Conservation (phyloP, 768 basidiomycete species). For the Termitomyces sp. region DNA sequence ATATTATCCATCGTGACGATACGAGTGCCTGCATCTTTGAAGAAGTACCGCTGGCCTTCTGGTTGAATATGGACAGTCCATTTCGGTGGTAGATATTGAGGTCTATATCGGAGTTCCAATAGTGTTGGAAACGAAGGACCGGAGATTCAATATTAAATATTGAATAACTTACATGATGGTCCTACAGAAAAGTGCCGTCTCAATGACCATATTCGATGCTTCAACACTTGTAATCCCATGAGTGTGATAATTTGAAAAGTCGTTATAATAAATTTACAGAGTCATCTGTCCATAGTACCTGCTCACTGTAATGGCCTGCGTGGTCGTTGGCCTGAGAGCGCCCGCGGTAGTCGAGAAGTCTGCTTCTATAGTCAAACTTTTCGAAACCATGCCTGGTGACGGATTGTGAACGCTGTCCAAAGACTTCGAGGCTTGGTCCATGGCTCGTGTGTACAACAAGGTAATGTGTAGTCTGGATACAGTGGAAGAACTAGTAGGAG, state of each 20-base stretch:
- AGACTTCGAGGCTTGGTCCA: no score
- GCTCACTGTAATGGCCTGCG: neutral
- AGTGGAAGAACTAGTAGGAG: no score
- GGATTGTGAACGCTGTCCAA: neutral
- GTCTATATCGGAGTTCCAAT: constrained; percentile 16
- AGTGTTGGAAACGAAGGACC: neutral
- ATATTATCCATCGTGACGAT: constrained; percentile 56
- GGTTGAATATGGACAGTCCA: constrained; percentile 54
- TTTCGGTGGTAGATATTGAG: constrained; percentile 38
- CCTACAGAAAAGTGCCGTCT: neutral
- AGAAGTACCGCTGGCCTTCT: constrained; percentile 59
- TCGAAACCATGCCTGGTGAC: neutral
- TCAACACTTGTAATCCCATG: neutral
- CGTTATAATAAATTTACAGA: neutral
- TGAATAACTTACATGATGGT: neutral
- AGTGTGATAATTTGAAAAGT: neutral
- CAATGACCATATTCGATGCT: neutral
- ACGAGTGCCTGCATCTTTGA: constrained; percentile 26
- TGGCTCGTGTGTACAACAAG: no score
- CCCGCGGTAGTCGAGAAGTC: neutral
- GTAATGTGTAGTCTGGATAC: no score
- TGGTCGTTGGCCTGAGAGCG: neutral
- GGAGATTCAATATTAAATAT: no score
- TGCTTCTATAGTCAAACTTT: neutral
- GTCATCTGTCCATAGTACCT: neutral